A percentile compares a stretch with the other conserved stretches of the same genome.
phyloP scores from a whole-genome alignment of 176 grass and related monocot species.

The Zizania latifolia region DNA sequence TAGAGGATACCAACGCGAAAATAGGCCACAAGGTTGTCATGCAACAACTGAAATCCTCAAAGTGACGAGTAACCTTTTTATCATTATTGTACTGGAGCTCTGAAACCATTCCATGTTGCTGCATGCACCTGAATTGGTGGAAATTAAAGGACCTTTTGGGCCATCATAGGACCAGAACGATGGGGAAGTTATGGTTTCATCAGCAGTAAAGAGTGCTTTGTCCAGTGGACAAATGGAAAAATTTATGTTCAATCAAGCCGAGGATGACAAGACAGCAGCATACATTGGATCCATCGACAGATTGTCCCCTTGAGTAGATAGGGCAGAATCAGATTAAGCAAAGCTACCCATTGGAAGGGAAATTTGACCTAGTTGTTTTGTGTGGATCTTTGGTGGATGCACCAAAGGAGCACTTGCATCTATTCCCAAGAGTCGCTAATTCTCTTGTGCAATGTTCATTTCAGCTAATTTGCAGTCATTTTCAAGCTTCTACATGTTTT shows the following conservation, averaged over 20 bases:
- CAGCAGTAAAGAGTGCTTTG: constrained; percentile 4
- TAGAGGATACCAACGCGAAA: neutral
- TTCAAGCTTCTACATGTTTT: neutral
- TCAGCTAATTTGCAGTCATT: neutral
- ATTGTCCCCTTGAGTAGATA: neutral
- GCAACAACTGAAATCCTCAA: neutral
- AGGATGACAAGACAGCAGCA: constrained; percentile 5
- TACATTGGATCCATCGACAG: neutral
- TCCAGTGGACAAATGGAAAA: constrained; percentile 9
- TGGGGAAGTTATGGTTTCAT: constrained; percentile 7
- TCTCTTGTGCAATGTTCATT: neutral
- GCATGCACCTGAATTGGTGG: constrained; percentile 16
- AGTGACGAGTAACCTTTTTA: constrained; percentile 8
- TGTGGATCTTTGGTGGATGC: neutral
- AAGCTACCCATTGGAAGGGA: neutral
- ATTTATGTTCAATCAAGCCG: neutral
- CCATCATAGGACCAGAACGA: constrained; percentile 18
- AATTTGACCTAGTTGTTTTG: neutral
- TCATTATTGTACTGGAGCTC: constrained; percentile 7
- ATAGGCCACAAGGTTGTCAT: neutral
- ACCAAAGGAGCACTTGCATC: neutral
- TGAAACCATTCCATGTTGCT: too few species aligned
- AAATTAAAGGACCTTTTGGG: constrained; percentile 18
- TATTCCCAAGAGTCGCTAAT: neutral
- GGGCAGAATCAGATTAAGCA: neutral